Evolutionary conservation across 176 grass and related monocot species (phyloP), one percentile per base, ranked within the genome.

Genomic region (Hyparrhenia diplandra): DNA sequence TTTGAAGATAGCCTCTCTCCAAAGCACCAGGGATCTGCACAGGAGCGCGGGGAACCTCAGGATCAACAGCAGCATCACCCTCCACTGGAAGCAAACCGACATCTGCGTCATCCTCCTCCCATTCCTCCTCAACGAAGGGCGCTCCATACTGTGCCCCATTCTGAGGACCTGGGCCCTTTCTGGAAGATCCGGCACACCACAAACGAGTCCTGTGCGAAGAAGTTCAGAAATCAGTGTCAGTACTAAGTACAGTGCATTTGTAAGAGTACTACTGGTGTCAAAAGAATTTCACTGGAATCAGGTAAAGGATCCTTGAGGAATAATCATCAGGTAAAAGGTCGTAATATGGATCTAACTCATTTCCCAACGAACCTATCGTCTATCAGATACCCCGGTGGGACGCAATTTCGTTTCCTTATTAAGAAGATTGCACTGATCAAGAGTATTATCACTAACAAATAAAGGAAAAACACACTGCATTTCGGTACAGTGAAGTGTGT

Each of bases 161-260:
- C 35, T 94, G 92, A 16, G 92, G 95, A 52, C 95, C 92, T 21
- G 90, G 87, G 2, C 90, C 95, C 93, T 81, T 98, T 98, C 86
- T 98, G 90, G 65, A 98, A 98, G 83, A 98, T 89, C n/a, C 95
- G 85, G 73, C 95, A 98, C 42, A 98, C 92, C 27, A 98, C 95
- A 25, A 93, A 98, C 0, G 90, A 92, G 71, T 95, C 95, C 95
- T 98, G 71, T 0, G 25, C 11, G 34, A 18, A 21, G 13, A 42
- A 55, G 58, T 78, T 47, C 8, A 5, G 40, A 83, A 71, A 71
- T 72, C 52, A 86, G 45, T 51, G 46, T 36, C 18, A 36, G 49
- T 67, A 21, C 45, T 42, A 13, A 35, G 49, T 60, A 21, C 37
- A 67, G 13, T 11, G 27, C 63, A 34, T 24, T 63, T 23, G 39